Evolutionary conservation across 1,284 basidiomycete species (phyloP), one percentile per base, ranked within the genome.

Genomic region (Fomitiporia mediterranea): DNA sequence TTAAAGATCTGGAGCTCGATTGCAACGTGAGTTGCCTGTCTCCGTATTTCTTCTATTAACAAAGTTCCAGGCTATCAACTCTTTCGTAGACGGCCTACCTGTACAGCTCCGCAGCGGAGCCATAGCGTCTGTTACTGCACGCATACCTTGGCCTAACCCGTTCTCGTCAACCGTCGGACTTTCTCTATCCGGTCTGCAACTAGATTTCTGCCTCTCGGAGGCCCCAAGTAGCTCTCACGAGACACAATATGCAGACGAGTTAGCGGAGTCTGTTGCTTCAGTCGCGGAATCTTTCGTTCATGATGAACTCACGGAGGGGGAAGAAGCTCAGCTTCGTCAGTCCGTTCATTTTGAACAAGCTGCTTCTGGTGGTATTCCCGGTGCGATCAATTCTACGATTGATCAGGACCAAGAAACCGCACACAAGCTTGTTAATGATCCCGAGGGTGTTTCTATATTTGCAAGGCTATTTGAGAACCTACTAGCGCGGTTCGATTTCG

Each of bases 251-350:
- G 63, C 64, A 30, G 62, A 72, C 25, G 79, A 86, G 62, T 76
- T 95, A 6, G 74, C 89, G 5, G 81, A 86, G 44, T 92, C 91
- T 19, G 86, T 94, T 19, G 81, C 80, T 23, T 89, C 86, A 27
- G 82, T 90, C 5, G 89, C 93, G 1, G 89, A 91, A 64, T 84
- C 85, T 8, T 95, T 96, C 69, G 74, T 95, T 28, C 87, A 93
- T 57, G 80, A 91, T 61, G 90, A 94, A 65, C 74, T 95, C 43
- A 79, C 83, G 39, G 74, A 80, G 6, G 74, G 76, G 59, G 91
- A 95, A 65, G 89, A 85, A 65, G 82, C 80, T 13, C 74, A 79
- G 48, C 76, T 94, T n/a, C 81, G 82, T 62, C 76, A 84, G 60
- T 91, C 90, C 2, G 72, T 92, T 43, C 77, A 80, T 62, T 67